Base-by-base conservation (phyloP, 2,329 filamentous ascomycete genomes). In the Catunica adiposa region DNA sequence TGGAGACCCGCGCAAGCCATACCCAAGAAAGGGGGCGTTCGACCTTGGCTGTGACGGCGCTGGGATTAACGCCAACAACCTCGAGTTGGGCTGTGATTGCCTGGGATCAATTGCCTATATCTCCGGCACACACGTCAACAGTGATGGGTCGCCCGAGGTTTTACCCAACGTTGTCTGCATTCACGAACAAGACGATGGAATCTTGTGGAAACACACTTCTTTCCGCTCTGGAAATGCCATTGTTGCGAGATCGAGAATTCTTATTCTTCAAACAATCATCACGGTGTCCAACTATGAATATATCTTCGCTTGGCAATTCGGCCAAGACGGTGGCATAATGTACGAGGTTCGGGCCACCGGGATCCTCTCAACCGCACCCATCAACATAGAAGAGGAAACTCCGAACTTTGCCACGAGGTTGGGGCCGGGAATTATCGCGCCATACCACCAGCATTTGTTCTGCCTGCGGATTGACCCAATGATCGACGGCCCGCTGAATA, bases 381-480 rank as follows among this genome's bases (percentile, higher is more conserved):
- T 74, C 3, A 73, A 68, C 58, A 72, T 78, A 56, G 78, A 78
- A 51, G 76, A 75, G 53, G 68, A 65, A 5, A 78, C 65, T 17
- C 70, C 69, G 0, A 51, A 51, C 5, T 83, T 76, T 62, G 80
- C 79, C 8, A 84, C 78, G 44, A 73, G 83, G n/a, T 80, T 86
- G 0, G 73, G 74, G 0, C 75, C 77, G 0, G 80, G 81, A 0
- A 77, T 79, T 0, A 64, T 84, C 3, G 82, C 81, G 0, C 78
- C 79, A 22, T 81, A 83, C 63, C 81, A 85, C 58, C 82, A 85
- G 62, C 80, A 85, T 64, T 71, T 85, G 38, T 84, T 85, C 63
- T 74, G 71, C n/a, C 64, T 80, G 29, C 73, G 80, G 0, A 76
- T 84, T n/a, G 81, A 85, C 61, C 79, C 80, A 0, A 76, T 78